Percentiles rank a stretch among this genome's conserved stretches.
phyloP scores from a whole-genome alignment of 306 rosid genomes.

The Ochetophila trinervis region DNA sequence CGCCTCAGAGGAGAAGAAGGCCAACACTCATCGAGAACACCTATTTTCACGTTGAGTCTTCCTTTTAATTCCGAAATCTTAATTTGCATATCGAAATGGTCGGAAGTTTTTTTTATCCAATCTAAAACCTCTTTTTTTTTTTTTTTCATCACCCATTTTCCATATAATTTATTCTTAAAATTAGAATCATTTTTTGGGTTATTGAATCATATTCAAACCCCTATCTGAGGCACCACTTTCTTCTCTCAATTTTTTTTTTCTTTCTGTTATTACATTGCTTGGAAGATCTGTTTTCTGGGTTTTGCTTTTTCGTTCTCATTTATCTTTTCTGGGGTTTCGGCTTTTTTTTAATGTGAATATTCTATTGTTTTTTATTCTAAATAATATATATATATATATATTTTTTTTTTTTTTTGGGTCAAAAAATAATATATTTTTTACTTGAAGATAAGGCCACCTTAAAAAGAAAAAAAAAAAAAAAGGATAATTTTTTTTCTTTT shows the following conservation, averaged over 20 bases:
- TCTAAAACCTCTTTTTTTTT: background rate
- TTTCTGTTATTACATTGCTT: background rate
- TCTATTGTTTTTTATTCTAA: no score
- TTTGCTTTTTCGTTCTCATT: background rate
- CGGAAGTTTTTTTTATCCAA: background rate
- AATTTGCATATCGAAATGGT: conserved; percentile 12
- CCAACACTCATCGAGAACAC: conserved; percentile 22
- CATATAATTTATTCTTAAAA: conserved; percentile 13
- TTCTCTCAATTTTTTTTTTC: conserved; percentile 9
- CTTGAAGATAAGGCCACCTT: conserved; percentile 20
- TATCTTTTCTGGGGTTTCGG: conserved; percentile 2
- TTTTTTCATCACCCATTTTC: background rate
- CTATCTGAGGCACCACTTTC: conserved; percentile 31
- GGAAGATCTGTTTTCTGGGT: conserved; percentile 28
- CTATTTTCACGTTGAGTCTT: conserved; percentile 35
- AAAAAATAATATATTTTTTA: no score
- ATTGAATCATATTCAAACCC: conserved; percentile 16
- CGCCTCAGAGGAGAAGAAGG: background rate
- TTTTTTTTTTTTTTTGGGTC: no score
- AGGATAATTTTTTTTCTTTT: background rate
- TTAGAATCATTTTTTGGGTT: conserved; percentile 21
- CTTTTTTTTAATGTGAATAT: background rate
- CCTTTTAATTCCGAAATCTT: conserved; percentile 18
- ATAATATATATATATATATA: no score
- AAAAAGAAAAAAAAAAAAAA: background rate